Evolutionary conservation across 1,139 yeast genomes (phyloP).

Genomic region (Suhomyces choctaworum): DNA sequence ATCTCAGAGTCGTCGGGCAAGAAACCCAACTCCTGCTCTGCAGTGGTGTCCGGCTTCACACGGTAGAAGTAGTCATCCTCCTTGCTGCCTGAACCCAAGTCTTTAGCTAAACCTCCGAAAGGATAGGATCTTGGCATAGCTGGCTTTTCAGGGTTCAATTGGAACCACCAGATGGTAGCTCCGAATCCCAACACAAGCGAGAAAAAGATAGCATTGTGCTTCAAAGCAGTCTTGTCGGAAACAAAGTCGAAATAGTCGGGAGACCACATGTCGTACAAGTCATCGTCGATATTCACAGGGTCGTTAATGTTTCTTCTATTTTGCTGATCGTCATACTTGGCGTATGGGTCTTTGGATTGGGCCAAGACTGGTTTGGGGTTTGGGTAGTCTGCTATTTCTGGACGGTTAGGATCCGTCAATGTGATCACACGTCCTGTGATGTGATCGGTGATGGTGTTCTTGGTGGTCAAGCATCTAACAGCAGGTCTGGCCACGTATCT

Average conservation of each 20-base stretch:
- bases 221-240: conserved; percentile 61
- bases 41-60: conserved; percentile 43
- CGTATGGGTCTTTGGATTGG: conserved; percentile 67
- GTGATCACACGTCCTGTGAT: conserved; percentile 42
- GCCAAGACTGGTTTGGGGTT: conserved; percentile 51
- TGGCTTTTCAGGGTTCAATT: conserved; percentile 71
- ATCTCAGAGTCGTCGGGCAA: conserved; percentile 36
- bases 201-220: conserved; percentile 54
- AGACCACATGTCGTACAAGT: conserved; percentile 81
- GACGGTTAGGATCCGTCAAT: conserved; percentile 46
- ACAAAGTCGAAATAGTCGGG: conserved; percentile 73
- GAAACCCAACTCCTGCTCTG: conserved; percentile 42
- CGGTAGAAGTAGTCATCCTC: conserved; percentile 48
- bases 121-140: conserved; percentile 80
- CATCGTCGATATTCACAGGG: conserved; percentile 70
- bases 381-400: conserved; percentile 49
- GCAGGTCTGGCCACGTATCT: conserved; percentile 16
- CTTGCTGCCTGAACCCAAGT: conserved; percentile 62
- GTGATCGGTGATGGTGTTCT: conserved; percentile 44
- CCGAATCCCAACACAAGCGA: conserved; percentile 57
- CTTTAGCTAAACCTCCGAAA: conserved; percentile 70
- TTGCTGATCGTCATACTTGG: conserved; percentile 78
- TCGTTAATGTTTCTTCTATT: conserved; percentile 77
- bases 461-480: conserved; percentile 35
- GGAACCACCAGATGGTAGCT: conserved; percentile 52